Percentiles rank a stretch among this genome's conserved stretches.
Conservation (phyloP, 2,329 filamentous ascomycete genomes). For the Aschersonia sp. region DNA sequence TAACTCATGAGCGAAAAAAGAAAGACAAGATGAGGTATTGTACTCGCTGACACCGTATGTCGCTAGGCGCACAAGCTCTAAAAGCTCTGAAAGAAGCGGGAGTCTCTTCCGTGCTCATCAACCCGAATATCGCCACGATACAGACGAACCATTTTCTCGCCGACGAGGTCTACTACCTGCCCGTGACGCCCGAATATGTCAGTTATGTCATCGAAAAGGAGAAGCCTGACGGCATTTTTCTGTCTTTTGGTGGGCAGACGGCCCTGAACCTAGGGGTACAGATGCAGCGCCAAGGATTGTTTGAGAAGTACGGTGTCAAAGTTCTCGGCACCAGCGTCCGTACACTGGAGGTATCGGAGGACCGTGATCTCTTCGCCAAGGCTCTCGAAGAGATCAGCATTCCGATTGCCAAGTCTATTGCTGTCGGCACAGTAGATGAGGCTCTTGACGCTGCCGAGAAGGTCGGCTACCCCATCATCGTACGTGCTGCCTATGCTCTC, state of each 20-base stretch:
- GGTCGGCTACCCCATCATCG: conserved; percentile 94
- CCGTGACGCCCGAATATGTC: conserved; percentile 95
- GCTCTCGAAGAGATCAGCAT: conserved; percentile 96
- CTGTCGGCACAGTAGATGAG: conserved; percentile 81
- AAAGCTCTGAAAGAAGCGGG: conserved; percentile 95
- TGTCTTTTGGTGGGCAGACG: conserved; percentile 95
- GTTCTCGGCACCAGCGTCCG: conserved; percentile 91
- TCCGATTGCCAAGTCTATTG: conserved; percentile 91
- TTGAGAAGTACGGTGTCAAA: conserved; percentile 89
- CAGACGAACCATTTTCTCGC: conserved; percentile 93
- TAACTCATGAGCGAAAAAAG: not conserved
- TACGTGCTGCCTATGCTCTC: conserved; percentile 90
- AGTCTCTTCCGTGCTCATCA: conserved; percentile 82
- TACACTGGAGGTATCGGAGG: conserved; percentile 88
- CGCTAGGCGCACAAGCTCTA: conserved; percentile 76
- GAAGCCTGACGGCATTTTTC: conserved; percentile 89
- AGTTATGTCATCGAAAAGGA: conserved; percentile 95
- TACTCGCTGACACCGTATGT: conserved; percentile 7
- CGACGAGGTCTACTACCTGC: conserved; percentile 96
- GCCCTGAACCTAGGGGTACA: conserved; percentile 92
- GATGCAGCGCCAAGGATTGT: conserved; percentile 92
- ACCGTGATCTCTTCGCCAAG: conserved; percentile 90
- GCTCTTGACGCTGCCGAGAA: conserved; percentile 74
- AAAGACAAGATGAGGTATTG: not conserved
- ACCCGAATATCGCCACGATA: conserved; percentile 97